Base-by-base conservation (phyloP, 2,329 filamentous ascomycete genomes). In the Alternaria triticimaculans region DNA sequence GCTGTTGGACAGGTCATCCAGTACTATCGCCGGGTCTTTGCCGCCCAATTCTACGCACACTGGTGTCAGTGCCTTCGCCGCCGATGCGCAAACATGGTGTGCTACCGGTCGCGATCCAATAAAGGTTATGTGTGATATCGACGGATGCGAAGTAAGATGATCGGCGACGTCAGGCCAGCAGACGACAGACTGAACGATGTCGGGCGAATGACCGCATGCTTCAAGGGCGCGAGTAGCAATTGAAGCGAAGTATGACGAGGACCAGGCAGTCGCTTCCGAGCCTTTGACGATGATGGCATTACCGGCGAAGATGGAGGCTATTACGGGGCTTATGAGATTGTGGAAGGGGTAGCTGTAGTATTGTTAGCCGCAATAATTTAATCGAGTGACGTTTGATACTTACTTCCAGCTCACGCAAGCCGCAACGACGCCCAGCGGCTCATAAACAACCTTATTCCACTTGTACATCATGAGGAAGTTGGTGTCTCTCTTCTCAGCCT, bases 381-480 rank as follows among this genome's bases (percentile, higher is more conserved):
- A 21, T 43, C 26, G 5, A 12, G 21, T 46, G 23, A 33, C n/a
- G 10, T 15, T 15, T 20, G 11, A 30, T 6, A 78, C 80, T 71
- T 94, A 98, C 83, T 99, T 99, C 96, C 96, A 99, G 77, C 92
- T 96, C 46, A 99, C 93, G 56, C 95, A 90, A 18, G 96, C 95
- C 11, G 93, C 91, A 6, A 99, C 92, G 37, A 99, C 93, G 15
- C 96, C 96, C 20, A 98, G 84, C 14, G 96, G 95, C 81, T 99
- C 94, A 80, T 97, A 99, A 54, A 87, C 84, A 26, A 99, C 94
- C 66, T 90, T 90, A 77, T 97, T 97, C 78, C 88, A 89, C 86
- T 99, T 99, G 82, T 98, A 97, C 82, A 90, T 88, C 93, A 99
- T 96, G 67, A 99, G 87, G 49, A 97, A 85, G 80, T 96, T 97